These are phyloP conservation scores for Lupinus albus DNA, from an alignment of 306 rosid genomes.

Conservation along the genomic window DNA sequence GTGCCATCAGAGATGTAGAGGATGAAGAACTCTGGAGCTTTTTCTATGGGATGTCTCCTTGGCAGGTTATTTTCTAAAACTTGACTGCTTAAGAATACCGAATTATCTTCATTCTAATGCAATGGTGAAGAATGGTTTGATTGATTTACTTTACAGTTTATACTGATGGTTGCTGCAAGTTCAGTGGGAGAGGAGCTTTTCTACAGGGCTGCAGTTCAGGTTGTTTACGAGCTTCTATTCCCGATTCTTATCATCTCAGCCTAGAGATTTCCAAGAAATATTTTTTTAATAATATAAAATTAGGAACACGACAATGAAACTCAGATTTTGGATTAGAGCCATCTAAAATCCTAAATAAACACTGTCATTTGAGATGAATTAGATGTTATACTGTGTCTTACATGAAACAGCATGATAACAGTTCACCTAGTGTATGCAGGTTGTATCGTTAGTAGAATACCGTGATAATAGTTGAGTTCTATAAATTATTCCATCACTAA, in stretches of 20 bases:
- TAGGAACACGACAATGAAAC: slow-evolving; percentile 11
- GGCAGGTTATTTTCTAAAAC: slow-evolving; percentile 65
- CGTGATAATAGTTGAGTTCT: background rate
- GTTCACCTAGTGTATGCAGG: background rate
- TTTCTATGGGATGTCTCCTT: slow-evolving; percentile 98
- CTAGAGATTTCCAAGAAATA: slow-evolving; percentile 19
- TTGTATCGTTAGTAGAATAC: slow-evolving; percentile 5
- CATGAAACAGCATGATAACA: background rate
- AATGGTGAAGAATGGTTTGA: slow-evolving; percentile 27
- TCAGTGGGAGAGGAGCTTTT: slow-evolving; percentile 98
- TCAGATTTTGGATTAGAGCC: background rate
- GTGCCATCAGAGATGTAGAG: slow-evolving; percentile 97
- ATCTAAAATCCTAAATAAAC: background rate
- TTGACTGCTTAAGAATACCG: slow-evolving; percentile 24
- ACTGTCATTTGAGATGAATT: slow-evolving; percentile 22
- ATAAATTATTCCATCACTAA: background rate
- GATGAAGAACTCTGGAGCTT: slow-evolving; percentile 94
- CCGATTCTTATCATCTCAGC: slow-evolving; percentile 23
- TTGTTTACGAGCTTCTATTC: slow-evolving; percentile 44
- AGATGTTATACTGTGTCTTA: slow-evolving; percentile 17
- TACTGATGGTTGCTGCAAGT: slow-evolving; percentile 92
- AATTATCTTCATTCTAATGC: slow-evolving; percentile 32
- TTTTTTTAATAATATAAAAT: background rate
- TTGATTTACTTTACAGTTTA: slow-evolving; percentile 59
- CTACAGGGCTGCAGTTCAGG: slow-evolving; percentile 99